A percentile compares a stretch with the other conserved stretches of the same genome.
phyloP scores from a whole-genome alignment of 306 rosid genomes.

The Dryas octopetala region DNA sequence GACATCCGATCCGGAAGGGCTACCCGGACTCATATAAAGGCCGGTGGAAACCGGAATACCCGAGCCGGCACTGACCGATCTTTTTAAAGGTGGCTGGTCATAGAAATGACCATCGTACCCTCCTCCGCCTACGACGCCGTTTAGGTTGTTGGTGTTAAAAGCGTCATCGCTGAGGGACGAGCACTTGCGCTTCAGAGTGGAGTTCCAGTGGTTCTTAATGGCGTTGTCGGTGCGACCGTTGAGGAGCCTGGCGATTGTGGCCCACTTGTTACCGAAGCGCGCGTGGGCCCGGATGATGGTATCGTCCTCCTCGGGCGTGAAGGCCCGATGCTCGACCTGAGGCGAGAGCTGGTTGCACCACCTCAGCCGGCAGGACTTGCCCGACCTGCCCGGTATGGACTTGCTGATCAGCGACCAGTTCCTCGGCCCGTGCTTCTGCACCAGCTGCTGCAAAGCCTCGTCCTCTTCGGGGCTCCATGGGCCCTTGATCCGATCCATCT shows the following conservation, averaged over 20 bases:
- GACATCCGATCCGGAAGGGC: slow-evolving; percentile 87
- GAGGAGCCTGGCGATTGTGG: slow-evolving; percentile 88
- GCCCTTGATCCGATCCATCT: slow-evolving; percentile 95
- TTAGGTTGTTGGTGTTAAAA: not conserved
- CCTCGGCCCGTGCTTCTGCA: slow-evolving; percentile 82
- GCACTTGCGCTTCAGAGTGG: slow-evolving; percentile 87
- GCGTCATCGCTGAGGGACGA: slow-evolving; percentile 37
- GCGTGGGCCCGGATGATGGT: slow-evolving; percentile 86
- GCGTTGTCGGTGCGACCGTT: slow-evolving; percentile 97
- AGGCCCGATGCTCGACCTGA: slow-evolving; percentile 91
- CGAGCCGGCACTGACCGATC: slow-evolving; percentile 77
- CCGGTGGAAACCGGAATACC: slow-evolving; percentile 62
- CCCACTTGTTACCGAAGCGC: slow-evolving; percentile 97
- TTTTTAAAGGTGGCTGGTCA: slow-evolving; percentile 52
- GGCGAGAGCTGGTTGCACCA: slow-evolving; percentile 99
- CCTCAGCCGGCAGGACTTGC: slow-evolving; percentile 88
- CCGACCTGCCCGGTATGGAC: slow-evolving; percentile 87
- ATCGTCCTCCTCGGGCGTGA: slow-evolving; percentile 82
- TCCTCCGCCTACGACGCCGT: not conserved
- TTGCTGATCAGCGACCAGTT: slow-evolving; percentile 92
- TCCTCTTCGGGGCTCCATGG: slow-evolving; percentile 99
- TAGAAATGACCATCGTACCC: slow-evolving; percentile 12
- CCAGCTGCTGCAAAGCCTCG: slow-evolving; percentile 65
- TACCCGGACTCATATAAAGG: slow-evolving; percentile 62
- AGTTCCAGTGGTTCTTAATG: slow-evolving; percentile 96